A percentile compares a stretch with the other conserved stretches of the same genome.
These are phyloP conservation scores for Candida sp. DNA, from an alignment of 1,139 yeast species.

Conservation along the genomic window DNA sequence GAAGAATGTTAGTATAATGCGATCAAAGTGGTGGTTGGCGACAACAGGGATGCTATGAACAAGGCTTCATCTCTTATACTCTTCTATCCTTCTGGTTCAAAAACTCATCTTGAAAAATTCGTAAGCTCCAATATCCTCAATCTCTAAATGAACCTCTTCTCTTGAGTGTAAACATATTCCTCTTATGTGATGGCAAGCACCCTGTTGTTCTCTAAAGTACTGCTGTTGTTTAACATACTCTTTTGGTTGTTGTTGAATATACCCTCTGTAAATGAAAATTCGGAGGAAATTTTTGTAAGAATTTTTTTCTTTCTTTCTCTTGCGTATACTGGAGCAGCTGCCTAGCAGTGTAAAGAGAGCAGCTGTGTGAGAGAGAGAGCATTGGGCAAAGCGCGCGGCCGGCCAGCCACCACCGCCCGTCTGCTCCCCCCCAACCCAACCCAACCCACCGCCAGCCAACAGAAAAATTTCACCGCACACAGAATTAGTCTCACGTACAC, in stretches of 20 bases:
- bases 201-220: background rate
- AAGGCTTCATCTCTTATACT: background rate
- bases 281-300: conserved; percentile 1
- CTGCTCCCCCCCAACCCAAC: too few species aligned
- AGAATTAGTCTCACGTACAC: background rate
- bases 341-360: background rate
- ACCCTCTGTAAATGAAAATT: conserved; percentile 5
- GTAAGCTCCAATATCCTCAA: background rate
- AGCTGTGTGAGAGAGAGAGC: background rate
- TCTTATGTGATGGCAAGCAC: background rate
- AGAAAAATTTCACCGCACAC: background rate
- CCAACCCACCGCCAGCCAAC: background rate
- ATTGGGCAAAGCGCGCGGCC: background rate
- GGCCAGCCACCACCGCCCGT: too few species aligned
- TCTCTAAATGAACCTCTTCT: background rate
- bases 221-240: conserved; percentile 10
- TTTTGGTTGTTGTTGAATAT: conserved; percentile 9
- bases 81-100: background rate
- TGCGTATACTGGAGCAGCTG: background rate
- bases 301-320: conserved; percentile 1
- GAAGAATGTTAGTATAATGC: conserved; percentile 11
- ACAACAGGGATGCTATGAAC: too few species aligned
- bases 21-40: too few species aligned
- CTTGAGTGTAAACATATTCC: too few species aligned
- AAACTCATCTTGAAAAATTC: conserved; percentile 1